Evolutionary conservation across 148 eudicot species (phyloP).

Genomic region (Persicaria maculosa): DNA sequence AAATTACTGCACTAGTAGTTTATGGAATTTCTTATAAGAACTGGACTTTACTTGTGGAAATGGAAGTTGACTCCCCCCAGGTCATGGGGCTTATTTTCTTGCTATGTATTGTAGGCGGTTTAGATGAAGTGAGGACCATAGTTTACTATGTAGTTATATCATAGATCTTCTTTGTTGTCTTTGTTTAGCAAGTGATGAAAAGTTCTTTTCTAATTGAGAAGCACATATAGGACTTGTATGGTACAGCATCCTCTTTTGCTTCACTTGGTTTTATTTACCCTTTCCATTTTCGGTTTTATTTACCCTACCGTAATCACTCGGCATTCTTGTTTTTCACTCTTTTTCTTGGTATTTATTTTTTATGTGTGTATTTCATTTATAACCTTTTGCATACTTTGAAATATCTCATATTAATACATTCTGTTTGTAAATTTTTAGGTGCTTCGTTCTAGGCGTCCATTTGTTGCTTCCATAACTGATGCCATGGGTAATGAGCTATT

Average conservation of each 20-base stretch:
- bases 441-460: slow-evolving; percentile 86
- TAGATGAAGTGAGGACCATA: neutral
- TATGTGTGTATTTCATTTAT: neutral
- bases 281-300: no score
- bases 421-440: slow-evolving; percentile 45
- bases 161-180: neutral
- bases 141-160: neutral
- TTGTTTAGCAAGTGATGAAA: neutral
- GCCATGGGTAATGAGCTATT: slow-evolving; percentile 80
- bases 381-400: neutral
- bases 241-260: neutral
- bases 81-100: neutral
- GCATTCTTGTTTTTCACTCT: neutral
- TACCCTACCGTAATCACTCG: neutral
- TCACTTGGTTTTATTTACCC: neutral
- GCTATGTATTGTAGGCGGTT: slow-evolving; percentile 6
- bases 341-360: neutral
- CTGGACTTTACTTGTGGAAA: neutral
- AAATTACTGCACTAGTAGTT: neutral
- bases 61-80: neutral
- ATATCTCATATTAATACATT: neutral
- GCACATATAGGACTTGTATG: neutral
- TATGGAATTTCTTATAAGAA: neutral
- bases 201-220: neutral
- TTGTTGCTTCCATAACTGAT: slow-evolving; percentile 74